Conservation (phyloP, 345 rosid genomes). For the Toxicodendron radicans region DNA sequence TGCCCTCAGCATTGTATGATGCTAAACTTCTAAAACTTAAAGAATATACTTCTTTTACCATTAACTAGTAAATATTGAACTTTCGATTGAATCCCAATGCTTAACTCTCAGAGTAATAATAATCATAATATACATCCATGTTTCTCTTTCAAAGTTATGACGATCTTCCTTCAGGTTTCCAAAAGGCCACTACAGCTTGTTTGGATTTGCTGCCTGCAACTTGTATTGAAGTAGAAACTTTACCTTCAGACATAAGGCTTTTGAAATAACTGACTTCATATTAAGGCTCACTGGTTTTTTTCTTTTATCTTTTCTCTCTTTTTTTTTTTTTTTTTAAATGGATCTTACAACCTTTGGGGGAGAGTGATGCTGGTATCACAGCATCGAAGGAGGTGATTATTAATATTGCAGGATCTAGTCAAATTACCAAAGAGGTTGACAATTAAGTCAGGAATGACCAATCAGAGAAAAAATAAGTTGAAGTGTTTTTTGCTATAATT, state of each 20-base stretch:
- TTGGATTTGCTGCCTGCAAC: constrained; percentile 13
- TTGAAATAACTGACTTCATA: not conserved
- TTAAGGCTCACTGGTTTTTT: not conserved
- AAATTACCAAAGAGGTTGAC: not conserved
- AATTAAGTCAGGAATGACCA: not conserved
- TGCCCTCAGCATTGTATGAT: constrained; percentile 75
- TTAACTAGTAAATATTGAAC: constrained; percentile 12
- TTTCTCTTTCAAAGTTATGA: not conserved
- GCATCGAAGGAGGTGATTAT: constrained; percentile 20
- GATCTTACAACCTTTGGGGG: not conserved
- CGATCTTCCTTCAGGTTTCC: not conserved
- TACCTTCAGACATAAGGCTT: not conserved
- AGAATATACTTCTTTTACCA: constrained; percentile 8
- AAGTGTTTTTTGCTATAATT: not conserved
- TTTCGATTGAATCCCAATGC: not conserved
- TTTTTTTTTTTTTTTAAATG: not conserved
- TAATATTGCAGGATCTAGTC: not conserved
- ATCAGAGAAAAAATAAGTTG: not conserved
- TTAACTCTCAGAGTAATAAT: not conserved
- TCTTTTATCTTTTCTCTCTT: not conserved
- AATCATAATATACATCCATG: not conserved
- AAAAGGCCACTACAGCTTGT: constrained; percentile 5
- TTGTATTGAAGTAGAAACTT: not conserved
- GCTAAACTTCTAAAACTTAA: constrained; percentile 13
- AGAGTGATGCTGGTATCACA: not conserved